Base-by-base conservation (phyloP, 208 protist species). In the Tritrichomonas foetus region DNA sequence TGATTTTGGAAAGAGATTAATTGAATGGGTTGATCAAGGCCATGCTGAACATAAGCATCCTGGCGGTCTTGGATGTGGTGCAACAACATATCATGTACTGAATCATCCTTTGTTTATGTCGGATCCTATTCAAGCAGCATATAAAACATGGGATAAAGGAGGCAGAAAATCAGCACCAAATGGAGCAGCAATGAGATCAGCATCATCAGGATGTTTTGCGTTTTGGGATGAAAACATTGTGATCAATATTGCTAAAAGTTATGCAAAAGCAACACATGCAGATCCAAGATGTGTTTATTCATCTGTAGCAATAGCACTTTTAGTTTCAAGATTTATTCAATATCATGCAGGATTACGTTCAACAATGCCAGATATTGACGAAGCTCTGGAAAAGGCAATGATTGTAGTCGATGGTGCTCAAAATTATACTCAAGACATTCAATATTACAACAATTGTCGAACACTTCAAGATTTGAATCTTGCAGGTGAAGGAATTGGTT, bases 191-290 rank as follows among this genome's bases (percentile, higher is more conserved):
- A 84, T 84, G 74, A 49, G 74, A 53, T 53, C 44, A 84, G 41
- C 41, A n/a, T n/a, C 74, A 39, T 11, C 36, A 33, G 74, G 74
- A 53, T 84, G 41, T 53, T 84, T 84, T 53, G 27, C 5, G 22
- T 84, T 84, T 84, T 84, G 74, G 74, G 44, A 84, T 53, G 74
- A 84, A 84, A 8, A 84, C 25, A 8, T 22, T 53, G 74, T 84
- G 1, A 53, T 13, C 22, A 53, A 53, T 1, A 30, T n/a, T 84
- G 74, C 74, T 53, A 25, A 84, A 53, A 33, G 33, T 49, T 53
- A 39, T 30, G 33, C 41, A 53, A 53, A 22, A 84, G 74, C n/a
- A 3, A 84, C 74, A 53, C 74, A 84, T 84, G 20, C 20, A 39
- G 41, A 84, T 53, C 41, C 36, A 53, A 53, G 22, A 8, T 84